Percentiles rank a stretch among this genome's conserved stretches.
phyloP scores from a whole-genome alignment of 2,329 filamentous ascomycete genomes.

The Sarocladium strictum region DNA sequence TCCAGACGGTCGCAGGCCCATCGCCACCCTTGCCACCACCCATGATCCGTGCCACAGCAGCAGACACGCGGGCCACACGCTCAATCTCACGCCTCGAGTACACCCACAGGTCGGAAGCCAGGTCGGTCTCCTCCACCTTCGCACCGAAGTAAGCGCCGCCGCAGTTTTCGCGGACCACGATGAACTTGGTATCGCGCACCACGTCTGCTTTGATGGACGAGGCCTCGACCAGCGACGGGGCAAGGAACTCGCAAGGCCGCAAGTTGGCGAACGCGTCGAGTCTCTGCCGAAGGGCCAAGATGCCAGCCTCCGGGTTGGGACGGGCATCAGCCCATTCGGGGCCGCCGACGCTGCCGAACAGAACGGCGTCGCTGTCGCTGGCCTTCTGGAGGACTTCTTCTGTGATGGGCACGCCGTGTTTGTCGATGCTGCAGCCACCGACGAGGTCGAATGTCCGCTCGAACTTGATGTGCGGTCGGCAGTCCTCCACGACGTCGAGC shows the following conservation, averaged over 20 bases:
- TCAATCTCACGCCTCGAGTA: slow-evolving; percentile 40
- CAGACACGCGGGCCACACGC: slow-evolving; percentile 39
- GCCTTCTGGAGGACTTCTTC: slow-evolving; percentile 36
- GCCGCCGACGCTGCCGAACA: slow-evolving; percentile 42
- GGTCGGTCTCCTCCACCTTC: slow-evolving; percentile 36
- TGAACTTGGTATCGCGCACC: slow-evolving; percentile 39
- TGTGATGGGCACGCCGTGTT: slow-evolving; percentile 36
- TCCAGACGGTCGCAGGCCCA: slow-evolving; percentile 36
- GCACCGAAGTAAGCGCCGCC: slow-evolving; percentile 44
- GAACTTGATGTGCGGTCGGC: slow-evolving; percentile 24
- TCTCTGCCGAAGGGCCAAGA: slow-evolving; percentile 27
- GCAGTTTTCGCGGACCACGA: slow-evolving; percentile 44
- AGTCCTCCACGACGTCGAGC: slow-evolving; percentile 32
- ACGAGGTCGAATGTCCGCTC: slow-evolving; percentile 21
- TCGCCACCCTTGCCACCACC: slow-evolving; percentile 17
- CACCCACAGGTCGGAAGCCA: slow-evolving; percentile 41
- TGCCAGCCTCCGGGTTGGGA: slow-evolving; percentile 38
- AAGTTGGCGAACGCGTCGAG: slow-evolving; percentile 45
- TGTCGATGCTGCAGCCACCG: slow-evolving; percentile 18
- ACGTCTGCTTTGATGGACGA: slow-evolving; percentile 39
- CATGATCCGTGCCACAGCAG: slow-evolving; percentile 33
- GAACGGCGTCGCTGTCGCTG: slow-evolving; percentile 34
- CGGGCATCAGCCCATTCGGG: slow-evolving; percentile 36
- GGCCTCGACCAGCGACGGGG: slow-evolving; percentile 30
- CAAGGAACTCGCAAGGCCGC: slow-evolving; percentile 40